Evolutionary conservation across 164 flowering plant species (phyloP).

Genomic region (Aristolochia californica): DNA sequence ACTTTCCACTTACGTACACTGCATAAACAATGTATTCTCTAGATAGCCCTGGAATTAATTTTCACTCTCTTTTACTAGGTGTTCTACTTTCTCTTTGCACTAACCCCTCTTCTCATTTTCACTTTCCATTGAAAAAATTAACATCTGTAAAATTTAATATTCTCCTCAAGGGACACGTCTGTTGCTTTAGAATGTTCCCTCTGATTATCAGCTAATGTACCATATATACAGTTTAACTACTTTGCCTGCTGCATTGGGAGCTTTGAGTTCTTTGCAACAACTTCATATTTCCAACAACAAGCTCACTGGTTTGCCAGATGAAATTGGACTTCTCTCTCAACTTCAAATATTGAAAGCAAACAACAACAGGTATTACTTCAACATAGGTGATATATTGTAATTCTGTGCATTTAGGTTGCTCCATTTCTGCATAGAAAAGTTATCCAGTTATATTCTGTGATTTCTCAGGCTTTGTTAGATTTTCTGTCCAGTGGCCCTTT

Average conservation of each 20-base stretch:
- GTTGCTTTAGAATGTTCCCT: not conserved
- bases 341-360: constrained; percentile 59
- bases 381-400: too few species aligned
- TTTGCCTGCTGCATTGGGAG: constrained; percentile 62
- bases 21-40: too few species aligned
- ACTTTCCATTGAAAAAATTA: not conserved
- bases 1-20: too few species aligned
- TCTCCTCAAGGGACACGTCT: not conserved
- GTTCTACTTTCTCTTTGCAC: not conserved
- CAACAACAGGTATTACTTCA: constrained; percentile 53
- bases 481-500: too few species aligned
- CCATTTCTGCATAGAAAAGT: too few species aligned
- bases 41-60: too few species aligned
- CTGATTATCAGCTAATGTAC: not conserved
- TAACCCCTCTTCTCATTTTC: not conserved
- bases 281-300: constrained; percentile 53
- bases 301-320: constrained; percentile 55
- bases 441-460: too few species aligned
- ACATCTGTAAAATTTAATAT: too few species aligned
- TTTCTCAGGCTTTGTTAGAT: too few species aligned
- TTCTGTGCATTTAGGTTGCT: too few species aligned
- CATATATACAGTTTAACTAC: constrained; percentile 41
- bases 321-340: constrained; percentile 49
- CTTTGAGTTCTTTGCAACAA: constrained; percentile 46
- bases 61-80: not conserved